Percentiles rank a stretch among this genome's conserved stretches.
These are phyloP conservation scores for Grigorovia transvaalensis DNA, from an alignment of 805 yeast species.

Conservation along the genomic window DNA sequence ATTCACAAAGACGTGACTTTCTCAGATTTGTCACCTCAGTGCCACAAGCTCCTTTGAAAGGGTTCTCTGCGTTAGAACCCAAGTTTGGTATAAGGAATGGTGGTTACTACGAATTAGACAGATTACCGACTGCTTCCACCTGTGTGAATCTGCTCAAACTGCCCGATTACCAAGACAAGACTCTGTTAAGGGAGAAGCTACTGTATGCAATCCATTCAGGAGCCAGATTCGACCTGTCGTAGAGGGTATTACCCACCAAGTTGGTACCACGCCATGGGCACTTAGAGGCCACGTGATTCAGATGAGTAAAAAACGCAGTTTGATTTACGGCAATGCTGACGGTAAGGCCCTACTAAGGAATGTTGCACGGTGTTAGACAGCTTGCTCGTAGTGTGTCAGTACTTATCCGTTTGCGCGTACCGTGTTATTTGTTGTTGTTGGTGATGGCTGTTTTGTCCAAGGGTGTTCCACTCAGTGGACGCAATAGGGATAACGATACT, in stretches of 20 bases:
- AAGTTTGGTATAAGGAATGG: constrained; percentile 68
- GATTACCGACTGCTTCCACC: constrained; percentile 88
- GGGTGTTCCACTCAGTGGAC: background rate
- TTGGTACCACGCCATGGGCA: background rate
- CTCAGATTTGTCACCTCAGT: constrained; percentile 88
- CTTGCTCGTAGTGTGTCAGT: background rate
- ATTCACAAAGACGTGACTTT: constrained; percentile 52
- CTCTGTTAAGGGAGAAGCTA: constrained; percentile 48
- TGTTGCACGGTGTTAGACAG: background rate
- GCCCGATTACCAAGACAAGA: constrained; percentile 68
- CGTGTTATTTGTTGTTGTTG: background rate
- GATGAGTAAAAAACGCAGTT: background rate
- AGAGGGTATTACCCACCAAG: constrained; percentile 1
- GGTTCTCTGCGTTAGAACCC: constrained; percentile 68
- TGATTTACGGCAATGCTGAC: background rate
- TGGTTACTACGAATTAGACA: constrained; percentile 37
- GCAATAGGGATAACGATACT: background rate
- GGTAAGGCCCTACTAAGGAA: background rate
- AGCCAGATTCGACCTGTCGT: constrained; percentile 81
- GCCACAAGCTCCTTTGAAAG: constrained; percentile 82
- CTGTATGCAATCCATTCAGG: constrained; percentile 70
- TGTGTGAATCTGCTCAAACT: constrained; percentile 81
- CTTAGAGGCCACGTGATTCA: background rate
- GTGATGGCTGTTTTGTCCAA: background rate
- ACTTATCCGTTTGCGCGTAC: background rate